phyloP scores from a whole-genome alignment of 2,329 filamentous ascomycete genomes.

The Mycosphaerella sp. region DNA sequence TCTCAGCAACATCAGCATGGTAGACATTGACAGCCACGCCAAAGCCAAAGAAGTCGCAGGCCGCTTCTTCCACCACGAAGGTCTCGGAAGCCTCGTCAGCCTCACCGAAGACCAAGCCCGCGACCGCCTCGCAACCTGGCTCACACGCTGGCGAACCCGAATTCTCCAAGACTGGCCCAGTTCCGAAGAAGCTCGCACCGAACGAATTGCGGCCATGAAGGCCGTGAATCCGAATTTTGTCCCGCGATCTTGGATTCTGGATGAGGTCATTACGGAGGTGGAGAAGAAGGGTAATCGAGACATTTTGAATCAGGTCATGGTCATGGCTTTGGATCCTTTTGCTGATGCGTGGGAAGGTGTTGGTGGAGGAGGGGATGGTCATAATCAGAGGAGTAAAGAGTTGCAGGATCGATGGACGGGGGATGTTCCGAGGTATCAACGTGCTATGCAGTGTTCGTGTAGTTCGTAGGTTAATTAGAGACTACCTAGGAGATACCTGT shows the following conservation, averaged over 20 bases:
- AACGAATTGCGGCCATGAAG: constrained; percentile 69
- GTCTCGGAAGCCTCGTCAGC: constrained; percentile 51
- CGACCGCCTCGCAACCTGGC: constrained; percentile 66
- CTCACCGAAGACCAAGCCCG: constrained; percentile 57
- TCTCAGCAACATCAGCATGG: constrained; percentile 57
- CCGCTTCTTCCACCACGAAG: constrained; percentile 75
- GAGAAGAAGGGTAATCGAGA: constrained; percentile 77
- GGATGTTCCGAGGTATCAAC: constrained; percentile 70
- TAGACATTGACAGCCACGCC: constrained; percentile 59
- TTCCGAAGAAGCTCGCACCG: constrained; percentile 49
- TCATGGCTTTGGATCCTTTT: constrained; percentile 78
- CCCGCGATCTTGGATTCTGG: constrained; percentile 82
- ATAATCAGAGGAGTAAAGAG: constrained; percentile 42
- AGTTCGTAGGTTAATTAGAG: constrained; percentile 57
- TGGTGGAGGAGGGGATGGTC: no score
- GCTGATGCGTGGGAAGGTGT: constrained; percentile 63
- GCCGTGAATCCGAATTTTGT: constrained; percentile 88
- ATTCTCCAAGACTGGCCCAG: constrained; percentile 70
- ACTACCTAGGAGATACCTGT: no score
- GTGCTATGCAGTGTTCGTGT: constrained; percentile 91
- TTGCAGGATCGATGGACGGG: constrained; percentile 80
- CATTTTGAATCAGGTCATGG: constrained; percentile 69
- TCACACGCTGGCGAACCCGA: constrained; percentile 68
- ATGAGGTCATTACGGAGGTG: constrained; percentile 84
- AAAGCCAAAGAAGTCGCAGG: constrained; percentile 58